Evolutionary conservation across 2,329 filamentous ascomycete species (phyloP).

Genomic region (Aureobasidium sp.): DNA sequence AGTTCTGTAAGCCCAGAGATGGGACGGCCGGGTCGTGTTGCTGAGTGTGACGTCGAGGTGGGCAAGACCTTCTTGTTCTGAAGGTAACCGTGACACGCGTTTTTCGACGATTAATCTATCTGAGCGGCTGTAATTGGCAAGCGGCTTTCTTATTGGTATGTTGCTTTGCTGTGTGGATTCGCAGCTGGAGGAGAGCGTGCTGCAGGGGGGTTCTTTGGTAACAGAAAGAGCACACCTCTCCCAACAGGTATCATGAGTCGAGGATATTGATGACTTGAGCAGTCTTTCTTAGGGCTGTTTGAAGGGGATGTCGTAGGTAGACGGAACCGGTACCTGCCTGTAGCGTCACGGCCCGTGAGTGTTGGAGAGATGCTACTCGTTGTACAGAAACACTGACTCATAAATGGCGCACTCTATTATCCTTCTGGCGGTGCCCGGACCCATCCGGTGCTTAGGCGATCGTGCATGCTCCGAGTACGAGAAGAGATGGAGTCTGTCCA

Average conservation of each 20-base stretch:
- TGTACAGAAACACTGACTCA: conserved; percentile 6
- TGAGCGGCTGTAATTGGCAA: not conserved
- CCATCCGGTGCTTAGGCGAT: conserved; percentile 6
- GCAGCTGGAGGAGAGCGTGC: not conserved
- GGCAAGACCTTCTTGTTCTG: not conserved
- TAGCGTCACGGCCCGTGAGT: not conserved
- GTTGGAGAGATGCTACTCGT: not conserved
- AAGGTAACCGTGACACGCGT: not conserved
- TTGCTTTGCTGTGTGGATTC: not conserved
- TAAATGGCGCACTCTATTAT: conserved; percentile 11
- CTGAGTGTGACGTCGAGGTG: not conserved
- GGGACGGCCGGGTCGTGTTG: not conserved
- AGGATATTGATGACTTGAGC: not conserved
- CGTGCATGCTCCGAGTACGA: conserved; percentile 11
- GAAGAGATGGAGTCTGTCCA: not conserved
- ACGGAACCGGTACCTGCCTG: not conserved
- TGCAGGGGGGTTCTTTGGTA: not conserved
- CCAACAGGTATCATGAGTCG: not conserved
- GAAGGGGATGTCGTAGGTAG: not conserved
- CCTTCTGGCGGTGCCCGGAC: conserved; percentile 8
- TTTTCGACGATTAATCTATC: conserved; percentile 1
- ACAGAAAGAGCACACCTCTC: not conserved
- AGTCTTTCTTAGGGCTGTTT: not conserved
- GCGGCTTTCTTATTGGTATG: not conserved
- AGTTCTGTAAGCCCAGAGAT: not conserved